phyloP scores from a whole-genome alignment of 345 rosid species.

The Ricinus communis region DNA sequence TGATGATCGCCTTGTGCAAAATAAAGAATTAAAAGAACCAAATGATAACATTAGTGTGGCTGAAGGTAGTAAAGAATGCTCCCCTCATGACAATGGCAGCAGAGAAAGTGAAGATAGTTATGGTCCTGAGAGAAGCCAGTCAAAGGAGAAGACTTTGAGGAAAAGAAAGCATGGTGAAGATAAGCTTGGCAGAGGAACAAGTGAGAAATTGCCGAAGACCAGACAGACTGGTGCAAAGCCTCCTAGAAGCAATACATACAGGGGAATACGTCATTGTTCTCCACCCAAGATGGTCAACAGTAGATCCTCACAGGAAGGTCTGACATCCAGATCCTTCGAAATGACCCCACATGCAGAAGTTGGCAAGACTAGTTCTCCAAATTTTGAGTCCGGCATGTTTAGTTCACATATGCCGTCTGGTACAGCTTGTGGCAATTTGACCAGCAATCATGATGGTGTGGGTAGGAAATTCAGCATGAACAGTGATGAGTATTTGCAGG shows the following conservation, averaged over 20 bases:
- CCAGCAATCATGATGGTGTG: conserved; percentile 34
- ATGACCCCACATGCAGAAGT: neutral
- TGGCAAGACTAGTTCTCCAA: conserved; percentile 5
- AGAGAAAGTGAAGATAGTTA: conserved; percentile 28
- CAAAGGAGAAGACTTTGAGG: conserved; percentile 30
- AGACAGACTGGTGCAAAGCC: conserved; percentile 31
- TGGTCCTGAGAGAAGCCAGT: conserved; percentile 27
- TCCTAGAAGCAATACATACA: conserved; percentile 26
- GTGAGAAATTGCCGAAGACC: conserved; percentile 30
- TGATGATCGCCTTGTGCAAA: conserved; percentile 25
- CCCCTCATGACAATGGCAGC: conserved; percentile 11
- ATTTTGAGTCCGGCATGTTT: neutral
- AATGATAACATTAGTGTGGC: neutral
- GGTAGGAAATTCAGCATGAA: conserved; percentile 29
- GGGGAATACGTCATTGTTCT: conserved; percentile 11
- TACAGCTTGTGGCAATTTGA: conserved; percentile 28
- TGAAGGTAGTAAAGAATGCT: conserved; percentile 16
- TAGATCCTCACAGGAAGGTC: conserved; percentile 30
- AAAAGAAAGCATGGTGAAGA: conserved; percentile 26
- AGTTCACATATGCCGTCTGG: conserved; percentile 24
- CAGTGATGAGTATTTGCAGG: conserved; percentile 20
- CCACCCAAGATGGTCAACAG: conserved; percentile 20
- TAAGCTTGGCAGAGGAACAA: conserved; percentile 29
- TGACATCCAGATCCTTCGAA: conserved; percentile 9
- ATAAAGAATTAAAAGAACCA: conserved; percentile 31